A percentile compares a stretch with the other conserved stretches of the same genome.
Evolutionary conservation across 2,329 filamentous ascomycete genomes (phyloP).

Genomic region (Chaetomiaceae sp.): DNA sequence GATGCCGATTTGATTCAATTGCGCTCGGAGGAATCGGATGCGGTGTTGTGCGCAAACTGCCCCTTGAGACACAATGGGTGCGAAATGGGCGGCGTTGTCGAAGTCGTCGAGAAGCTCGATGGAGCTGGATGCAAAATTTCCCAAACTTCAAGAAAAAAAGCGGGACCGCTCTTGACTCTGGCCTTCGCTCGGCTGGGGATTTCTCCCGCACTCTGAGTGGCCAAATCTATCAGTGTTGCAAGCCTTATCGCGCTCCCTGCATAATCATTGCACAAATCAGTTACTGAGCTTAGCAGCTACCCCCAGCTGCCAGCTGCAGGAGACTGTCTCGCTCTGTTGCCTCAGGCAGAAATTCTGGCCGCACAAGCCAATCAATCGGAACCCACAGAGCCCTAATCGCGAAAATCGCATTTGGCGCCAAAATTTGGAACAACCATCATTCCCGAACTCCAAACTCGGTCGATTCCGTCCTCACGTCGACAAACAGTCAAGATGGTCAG

Average conservation of each 20-base stretch:
- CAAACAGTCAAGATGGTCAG: conserved; percentile 54
- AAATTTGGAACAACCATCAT: conserved; percentile 34
- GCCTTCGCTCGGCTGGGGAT: conserved; percentile 15
- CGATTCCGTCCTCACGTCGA: conserved; percentile 50
- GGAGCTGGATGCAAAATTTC: conserved; percentile 31
- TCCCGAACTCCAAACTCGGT: conserved; percentile 46
- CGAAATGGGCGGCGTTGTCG: conserved; percentile 20
- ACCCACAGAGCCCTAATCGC: conserved; percentile 30
- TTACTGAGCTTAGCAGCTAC: conserved; percentile 7
- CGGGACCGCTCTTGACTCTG: conserved; percentile 16
- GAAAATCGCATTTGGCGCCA: conserved; percentile 29
- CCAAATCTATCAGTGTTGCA: background rate
- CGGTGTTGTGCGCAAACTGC: conserved; percentile 9
- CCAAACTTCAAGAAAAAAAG: conserved; percentile 24
- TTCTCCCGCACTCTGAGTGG: conserved; percentile 19
- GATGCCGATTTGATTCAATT: background rate
- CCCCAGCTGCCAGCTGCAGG: background rate
- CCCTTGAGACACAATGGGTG: conserved; percentile 24
- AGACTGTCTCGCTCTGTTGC: conserved; percentile 2
- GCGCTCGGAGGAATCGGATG: conserved; percentile 5
- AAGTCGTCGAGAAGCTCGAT: conserved; percentile 25
- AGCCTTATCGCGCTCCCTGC: background rate
- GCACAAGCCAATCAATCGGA: conserved; percentile 25
- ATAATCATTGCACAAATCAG: background rate
- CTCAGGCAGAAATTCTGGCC: conserved; percentile 19